Evolutionary conservation across 1,284 basidiomycete species (phyloP).

Genomic region (Heterobasidion parviporum): DNA sequence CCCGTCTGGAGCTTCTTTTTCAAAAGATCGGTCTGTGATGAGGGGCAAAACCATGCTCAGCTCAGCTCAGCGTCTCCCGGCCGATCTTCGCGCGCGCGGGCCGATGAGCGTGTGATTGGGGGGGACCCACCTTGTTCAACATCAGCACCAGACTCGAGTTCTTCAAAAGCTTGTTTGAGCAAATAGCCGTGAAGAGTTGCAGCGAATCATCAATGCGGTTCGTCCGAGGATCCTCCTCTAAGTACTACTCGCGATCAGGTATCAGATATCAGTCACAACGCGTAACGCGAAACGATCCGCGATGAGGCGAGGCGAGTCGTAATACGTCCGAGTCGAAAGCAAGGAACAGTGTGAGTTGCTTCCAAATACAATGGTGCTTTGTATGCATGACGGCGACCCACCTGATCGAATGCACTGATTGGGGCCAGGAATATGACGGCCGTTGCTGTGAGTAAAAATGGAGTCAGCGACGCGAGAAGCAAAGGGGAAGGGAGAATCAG

Average conservation of each 20-base stretch:
- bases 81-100: neutral
- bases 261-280: neutral
- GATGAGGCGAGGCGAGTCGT: neutral
- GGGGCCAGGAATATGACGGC: constrained; percentile 73
- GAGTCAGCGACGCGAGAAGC: constrained; percentile 1
- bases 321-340: neutral
- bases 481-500: neutral
- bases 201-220: constrained; percentile 77
- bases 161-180: constrained; percentile 64
- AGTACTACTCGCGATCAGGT: constrained; percentile 38
- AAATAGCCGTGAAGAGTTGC: constrained; percentile 66
- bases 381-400: constrained; percentile 17
- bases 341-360: neutral
- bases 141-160: constrained; percentile 66
- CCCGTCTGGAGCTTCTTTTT: constrained; percentile 58
- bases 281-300: neutral
- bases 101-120: neutral
- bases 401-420: constrained; percentile 79
- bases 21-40: constrained; percentile 53
- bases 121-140: constrained; percentile 56
- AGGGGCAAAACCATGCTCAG: neutral
- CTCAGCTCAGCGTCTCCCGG: neutral
- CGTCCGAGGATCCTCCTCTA: constrained; percentile 69
- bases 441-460: constrained; percentile 35
- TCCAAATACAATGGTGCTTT: neutral